Evolutionary conservation across 2,329 filamentous ascomycete genomes (phyloP).

Genomic region (Neofusicoccum laricinum): DNA sequence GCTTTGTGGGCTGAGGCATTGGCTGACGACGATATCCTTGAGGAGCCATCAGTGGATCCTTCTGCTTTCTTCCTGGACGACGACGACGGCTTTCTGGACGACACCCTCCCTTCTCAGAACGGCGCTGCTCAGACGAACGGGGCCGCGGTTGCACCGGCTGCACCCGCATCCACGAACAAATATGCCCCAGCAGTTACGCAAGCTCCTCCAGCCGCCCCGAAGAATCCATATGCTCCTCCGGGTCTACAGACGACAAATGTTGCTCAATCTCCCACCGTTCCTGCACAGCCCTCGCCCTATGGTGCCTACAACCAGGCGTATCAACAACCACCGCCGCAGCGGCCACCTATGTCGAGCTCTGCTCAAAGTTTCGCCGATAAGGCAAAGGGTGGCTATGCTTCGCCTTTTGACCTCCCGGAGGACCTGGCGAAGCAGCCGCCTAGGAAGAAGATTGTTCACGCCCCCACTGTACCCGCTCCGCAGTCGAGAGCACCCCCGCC

Average conservation of each 20-base stretch:
- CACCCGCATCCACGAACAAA: constrained; percentile 23
- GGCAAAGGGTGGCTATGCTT: constrained; percentile 86
- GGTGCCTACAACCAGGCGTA: constrained; percentile 18
- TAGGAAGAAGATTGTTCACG: constrained; percentile 40
- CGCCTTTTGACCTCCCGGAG: constrained; percentile 91
- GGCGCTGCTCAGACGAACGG: neutral
- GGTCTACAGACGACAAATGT: constrained; percentile 50
- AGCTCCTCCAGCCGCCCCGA: constrained; percentile 23
- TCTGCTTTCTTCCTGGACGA: constrained; percentile 73
- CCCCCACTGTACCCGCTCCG: constrained; percentile 23
- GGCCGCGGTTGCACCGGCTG: neutral
- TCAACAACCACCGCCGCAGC: constrained; percentile 32
- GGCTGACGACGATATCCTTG: constrained; percentile 67
- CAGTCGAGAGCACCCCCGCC: constrained; percentile 51
- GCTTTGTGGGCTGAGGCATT: constrained; percentile 83
- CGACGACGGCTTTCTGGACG: constrained; percentile 80
- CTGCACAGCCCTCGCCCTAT: constrained; percentile 26
- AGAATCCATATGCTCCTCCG: constrained; percentile 51
- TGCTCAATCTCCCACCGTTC: constrained; percentile 32
- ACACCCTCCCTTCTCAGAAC: constrained; percentile 46
- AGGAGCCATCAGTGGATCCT: constrained; percentile 49
- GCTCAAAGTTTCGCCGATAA: constrained; percentile 85
- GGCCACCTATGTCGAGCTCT: constrained; percentile 49
- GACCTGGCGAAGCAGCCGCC: constrained; percentile 72
- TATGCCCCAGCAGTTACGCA: constrained; percentile 37